These are phyloP conservation scores for Ampelocalamus luodianensis DNA, from an alignment of 176 grass and related monocot genomes.

Conservation along the genomic window DNA sequence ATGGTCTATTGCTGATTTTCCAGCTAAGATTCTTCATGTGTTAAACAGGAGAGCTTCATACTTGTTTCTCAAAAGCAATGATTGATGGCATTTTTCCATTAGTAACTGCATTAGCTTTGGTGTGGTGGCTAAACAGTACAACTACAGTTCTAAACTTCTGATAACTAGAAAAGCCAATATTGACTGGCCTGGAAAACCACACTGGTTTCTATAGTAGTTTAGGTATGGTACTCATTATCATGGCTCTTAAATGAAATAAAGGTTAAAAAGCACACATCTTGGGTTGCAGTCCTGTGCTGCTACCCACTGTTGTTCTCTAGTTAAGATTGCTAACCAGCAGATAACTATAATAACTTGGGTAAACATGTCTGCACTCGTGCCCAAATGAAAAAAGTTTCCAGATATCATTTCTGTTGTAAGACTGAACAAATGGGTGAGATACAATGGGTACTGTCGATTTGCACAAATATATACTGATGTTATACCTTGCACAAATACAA, in stretches of 20 bases:
- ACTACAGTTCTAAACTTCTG: background rate
- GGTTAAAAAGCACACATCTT: background rate
- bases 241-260: background rate
- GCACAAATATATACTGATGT: background rate
- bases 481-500: background rate
- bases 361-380: background rate
- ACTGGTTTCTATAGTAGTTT: background rate
- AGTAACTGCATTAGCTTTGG: background rate
- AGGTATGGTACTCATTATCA: background rate
- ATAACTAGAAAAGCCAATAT: constrained; percentile 6
- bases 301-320: background rate
- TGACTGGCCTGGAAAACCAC: background rate
- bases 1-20: background rate
- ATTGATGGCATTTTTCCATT: background rate
- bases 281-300: background rate
- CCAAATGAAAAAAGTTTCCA: background rate
- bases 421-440: background rate
- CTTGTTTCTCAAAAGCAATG: background rate
- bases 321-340: background rate
- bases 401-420: background rate
- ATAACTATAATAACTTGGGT: background rate
- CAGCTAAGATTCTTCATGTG: background rate
- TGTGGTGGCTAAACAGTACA: background rate
- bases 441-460: background rate
- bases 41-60: background rate